Base-by-base conservation (phyloP, 192 early-diverging fungal species). In the Entophlyctis luteolus region DNA sequence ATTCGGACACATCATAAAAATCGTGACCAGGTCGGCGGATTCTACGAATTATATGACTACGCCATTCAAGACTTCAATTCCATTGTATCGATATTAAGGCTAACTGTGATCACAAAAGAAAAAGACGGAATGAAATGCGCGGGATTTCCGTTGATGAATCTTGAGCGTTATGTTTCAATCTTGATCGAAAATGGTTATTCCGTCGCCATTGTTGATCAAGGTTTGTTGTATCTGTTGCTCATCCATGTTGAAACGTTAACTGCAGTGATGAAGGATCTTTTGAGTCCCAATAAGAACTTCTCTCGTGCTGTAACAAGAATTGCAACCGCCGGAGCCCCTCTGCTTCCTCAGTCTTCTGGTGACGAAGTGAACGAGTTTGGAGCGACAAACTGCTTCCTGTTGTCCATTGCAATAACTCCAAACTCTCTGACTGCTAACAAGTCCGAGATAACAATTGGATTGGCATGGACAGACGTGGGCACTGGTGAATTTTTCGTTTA, bases 401-500 rank as follows among this genome's bases (percentile, higher is more conserved):
- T 78, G 59, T 86, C 23, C 74, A 81, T 46, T 78, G 20, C 39
- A 14, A 45, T 31, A 16, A 18, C 47, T 10, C 59, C 59, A 6
- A 14, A 28, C 32, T 3, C 12, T 14, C 2, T 84, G 2, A 68
- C 74, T 6, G 74, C 12, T 12, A 10, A 10, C 23, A 22, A 33
- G 10, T 35, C 38, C 10, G 42, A 45, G 42, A 45, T 10, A 14
- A 18, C 39, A 60, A 72, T 91, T 23, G 89, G 91, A 1, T 72
- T 98, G 27, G 84, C 95, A 0, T 98, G 95, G 95, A 71, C 90
- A 2, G 95, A 98, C 80, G 67, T 98, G 36, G 89, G 90, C 0
- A 93, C 92, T 0, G 95, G 95, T 20, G 92, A 94, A 36, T 95
- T 95, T 54, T 81, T 86, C 62, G 82, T 91, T 10, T 77, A 87